Evolutionary conservation across 495 filamentous ascomycete genomes (phyloP), one percentile per base, ranked within the genome.

Genomic region (Daldinia bambusicola): DNA sequence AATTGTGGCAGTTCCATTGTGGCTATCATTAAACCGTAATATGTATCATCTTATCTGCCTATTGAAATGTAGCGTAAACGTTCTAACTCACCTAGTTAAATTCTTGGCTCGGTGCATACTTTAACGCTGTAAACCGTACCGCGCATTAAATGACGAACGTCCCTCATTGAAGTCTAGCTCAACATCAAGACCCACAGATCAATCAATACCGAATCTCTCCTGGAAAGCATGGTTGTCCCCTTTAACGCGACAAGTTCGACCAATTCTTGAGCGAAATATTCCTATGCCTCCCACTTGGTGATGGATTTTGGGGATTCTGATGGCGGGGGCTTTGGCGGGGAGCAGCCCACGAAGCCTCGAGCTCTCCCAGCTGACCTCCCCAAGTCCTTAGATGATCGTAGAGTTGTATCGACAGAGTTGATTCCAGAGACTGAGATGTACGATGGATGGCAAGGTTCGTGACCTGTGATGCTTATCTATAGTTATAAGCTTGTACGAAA

Each of bases 381-480:
- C 5, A 93, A 89, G 71, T 95, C 94, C 51, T 85, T 99, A 64
- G 91, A 98, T 74, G 96, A 98, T 81, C 87, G 95, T 59, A 88
- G 90, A 77, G 88, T 85, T 61, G 81, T 86, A 4, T 81, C 82
- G 12, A 79, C 79, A 37, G 80, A 84, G 36, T 77, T 83, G 67
- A 85, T 91, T 30, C 86, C 86, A 7, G 95, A 98, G 83, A 97
- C 93, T 26, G 94, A 98, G 86, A 92, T 97, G 83, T 98, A 98
- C 78, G 95, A 99, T 86, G 96, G 92, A 65, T 99, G 95, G 95
- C 93, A 97, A 90, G 95, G 95, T 97, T 78, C 37, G 83, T 78
- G 38, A 16, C 40, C 40, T 52, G 43, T 3, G 5, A 12, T 51
- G 16, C 26, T 58, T 76, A 56, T 51, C 61, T n/a, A 31, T 34